phyloP scores from a whole-genome alignment of 2,329 filamentous ascomycete species.

The Hortaea sp. region DNA sequence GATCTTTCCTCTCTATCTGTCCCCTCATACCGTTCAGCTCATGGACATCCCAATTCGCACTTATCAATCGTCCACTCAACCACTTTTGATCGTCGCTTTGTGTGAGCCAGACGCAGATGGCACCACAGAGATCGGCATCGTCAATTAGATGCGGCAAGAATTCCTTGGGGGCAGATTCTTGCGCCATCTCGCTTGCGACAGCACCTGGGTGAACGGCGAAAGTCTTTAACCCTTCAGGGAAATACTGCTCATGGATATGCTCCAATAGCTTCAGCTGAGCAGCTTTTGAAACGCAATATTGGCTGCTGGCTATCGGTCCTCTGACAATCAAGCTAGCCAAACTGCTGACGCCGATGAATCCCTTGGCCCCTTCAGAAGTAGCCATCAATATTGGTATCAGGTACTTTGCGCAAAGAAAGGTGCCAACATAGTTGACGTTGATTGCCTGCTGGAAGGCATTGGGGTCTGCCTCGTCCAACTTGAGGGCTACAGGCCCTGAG shows the following conservation, averaged over 20 bases:
- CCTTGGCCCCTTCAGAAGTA: slow-evolving; percentile 13
- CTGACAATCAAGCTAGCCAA: slow-evolving; percentile 23
- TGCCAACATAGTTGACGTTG: slow-evolving; percentile 21
- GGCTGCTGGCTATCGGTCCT: slow-evolving; percentile 31
- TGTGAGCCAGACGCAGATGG: slow-evolving; percentile 25
- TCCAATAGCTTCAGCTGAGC: slow-evolving; percentile 30
- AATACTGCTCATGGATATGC: slow-evolving; percentile 29
- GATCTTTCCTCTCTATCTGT: slow-evolving; percentile 26
- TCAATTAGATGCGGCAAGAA: slow-evolving; percentile 19
- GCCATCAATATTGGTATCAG: slow-evolving; percentile 15
- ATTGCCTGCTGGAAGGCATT: slow-evolving; percentile 13
- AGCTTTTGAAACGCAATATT: slow-evolving; percentile 29
- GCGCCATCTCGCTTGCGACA: slow-evolving; percentile 27
- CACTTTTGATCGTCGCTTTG: slow-evolving; percentile 24
- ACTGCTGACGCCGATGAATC: slow-evolving; percentile 27
- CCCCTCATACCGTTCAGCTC: slow-evolving; percentile 24
- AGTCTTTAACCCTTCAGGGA: slow-evolving; percentile 16
- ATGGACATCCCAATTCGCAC: slow-evolving; percentile 28
- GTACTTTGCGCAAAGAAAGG: slow-evolving; percentile 20
- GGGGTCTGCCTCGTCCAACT: slow-evolving; percentile 15
- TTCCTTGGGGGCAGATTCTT: slow-evolving; percentile 24
- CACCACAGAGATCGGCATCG: slow-evolving; percentile 23
- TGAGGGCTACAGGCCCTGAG: slow-evolving; percentile 11
- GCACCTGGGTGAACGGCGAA: slow-evolving; percentile 29
- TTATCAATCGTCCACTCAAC: slow-evolving; percentile 29